Evolutionary conservation across 208 protist species (phyloP).

Genomic region (Acanthamoeba healyi): DNA sequence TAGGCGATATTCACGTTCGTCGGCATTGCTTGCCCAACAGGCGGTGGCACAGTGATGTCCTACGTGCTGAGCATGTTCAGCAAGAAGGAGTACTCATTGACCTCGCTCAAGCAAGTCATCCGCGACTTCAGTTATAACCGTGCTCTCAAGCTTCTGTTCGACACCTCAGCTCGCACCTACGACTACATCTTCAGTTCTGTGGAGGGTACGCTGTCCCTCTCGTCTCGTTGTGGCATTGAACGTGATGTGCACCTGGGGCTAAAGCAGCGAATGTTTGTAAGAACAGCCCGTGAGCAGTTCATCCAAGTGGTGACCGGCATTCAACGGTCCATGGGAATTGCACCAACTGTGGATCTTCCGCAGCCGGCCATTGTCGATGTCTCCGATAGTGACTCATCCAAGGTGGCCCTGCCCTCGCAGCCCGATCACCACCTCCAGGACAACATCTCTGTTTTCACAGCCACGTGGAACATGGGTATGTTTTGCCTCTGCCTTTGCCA

Average conservation of each 20-base stretch:
- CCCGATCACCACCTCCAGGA: not conserved
- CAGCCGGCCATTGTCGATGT: not conserved
- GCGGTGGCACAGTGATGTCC: not conserved
- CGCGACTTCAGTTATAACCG: slow-evolving; percentile 20
- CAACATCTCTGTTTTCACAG: slow-evolving; percentile 5
- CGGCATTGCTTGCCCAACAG: too few relatives aligned
- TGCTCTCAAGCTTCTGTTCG: slow-evolving; percentile 20
- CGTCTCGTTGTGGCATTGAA: not conserved
- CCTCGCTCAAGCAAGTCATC: slow-evolving; percentile 41
- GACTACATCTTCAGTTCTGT: slow-evolving; percentile 68
- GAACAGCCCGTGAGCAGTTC: slow-evolving; percentile 44
- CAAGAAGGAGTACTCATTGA: slow-evolving; percentile 25
- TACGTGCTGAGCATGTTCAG: slow-evolving; percentile 51
- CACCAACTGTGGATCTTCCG: not conserved
- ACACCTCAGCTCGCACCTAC: slow-evolving; percentile 12
- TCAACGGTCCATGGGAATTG: not conserved
- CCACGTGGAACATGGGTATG: slow-evolving; percentile 50
- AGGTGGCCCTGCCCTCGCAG: not conserved
- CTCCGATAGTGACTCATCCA: not conserved
- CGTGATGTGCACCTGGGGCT: too few relatives aligned
- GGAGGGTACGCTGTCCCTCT: not conserved
- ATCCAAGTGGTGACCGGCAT: slow-evolving; percentile 53
- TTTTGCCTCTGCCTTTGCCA: not conserved
- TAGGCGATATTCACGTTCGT: too few relatives aligned
- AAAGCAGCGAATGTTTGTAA: too few relatives aligned